These are phyloP conservation scores for Solanum chilense DNA, from an alignment of 257 asterid species.

Conservation along the genomic window DNA sequence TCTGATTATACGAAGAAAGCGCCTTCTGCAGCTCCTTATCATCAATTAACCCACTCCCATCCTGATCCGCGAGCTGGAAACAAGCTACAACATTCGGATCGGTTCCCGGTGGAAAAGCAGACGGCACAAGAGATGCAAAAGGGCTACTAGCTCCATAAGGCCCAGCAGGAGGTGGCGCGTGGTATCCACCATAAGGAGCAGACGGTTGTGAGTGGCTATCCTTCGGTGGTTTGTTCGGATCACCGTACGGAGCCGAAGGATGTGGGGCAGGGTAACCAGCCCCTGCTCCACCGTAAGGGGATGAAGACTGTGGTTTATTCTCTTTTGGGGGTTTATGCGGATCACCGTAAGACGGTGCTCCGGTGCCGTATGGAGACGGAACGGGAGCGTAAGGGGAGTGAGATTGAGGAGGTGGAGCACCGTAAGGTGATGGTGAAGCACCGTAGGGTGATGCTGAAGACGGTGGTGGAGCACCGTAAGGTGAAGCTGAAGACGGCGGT, in stretches of 20 bases:
- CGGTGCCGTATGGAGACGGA: not conserved
- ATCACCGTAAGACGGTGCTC: not conserved
- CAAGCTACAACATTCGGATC: slow-evolving; percentile 74
- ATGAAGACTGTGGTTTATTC: not conserved
- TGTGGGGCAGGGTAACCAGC: not conserved
- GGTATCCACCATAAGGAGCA: slow-evolving; percentile 19
- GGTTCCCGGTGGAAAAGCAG: slow-evolving; percentile 87
- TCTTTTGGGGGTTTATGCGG: not conserved
- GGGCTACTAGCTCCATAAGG: slow-evolving; percentile 20
- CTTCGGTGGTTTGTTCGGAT: not conserved
- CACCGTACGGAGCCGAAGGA: slow-evolving; percentile 15
- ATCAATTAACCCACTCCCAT: slow-evolving; percentile 90
- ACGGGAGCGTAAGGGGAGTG: slow-evolving; percentile 11
- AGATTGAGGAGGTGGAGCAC: not conserved
- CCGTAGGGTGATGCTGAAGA: not conserved
- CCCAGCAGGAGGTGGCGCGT: slow-evolving; percentile 9
- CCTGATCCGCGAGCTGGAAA: slow-evolving; percentile 83
- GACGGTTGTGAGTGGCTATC: slow-evolving; percentile 4
- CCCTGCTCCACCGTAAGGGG: not conserved
- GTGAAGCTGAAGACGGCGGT: slow-evolving; percentile 16
- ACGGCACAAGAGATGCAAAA: slow-evolving; percentile 63
- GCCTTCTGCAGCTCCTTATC: slow-evolving; percentile 91
- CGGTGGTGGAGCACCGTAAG: slow-evolving; percentile 9
- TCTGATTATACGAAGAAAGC: slow-evolving; percentile 68
- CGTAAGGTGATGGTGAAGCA: not conserved